Conservation (phyloP, 1,284 basidiomycete genomes). For the Boletus semigastroideus region DNA sequence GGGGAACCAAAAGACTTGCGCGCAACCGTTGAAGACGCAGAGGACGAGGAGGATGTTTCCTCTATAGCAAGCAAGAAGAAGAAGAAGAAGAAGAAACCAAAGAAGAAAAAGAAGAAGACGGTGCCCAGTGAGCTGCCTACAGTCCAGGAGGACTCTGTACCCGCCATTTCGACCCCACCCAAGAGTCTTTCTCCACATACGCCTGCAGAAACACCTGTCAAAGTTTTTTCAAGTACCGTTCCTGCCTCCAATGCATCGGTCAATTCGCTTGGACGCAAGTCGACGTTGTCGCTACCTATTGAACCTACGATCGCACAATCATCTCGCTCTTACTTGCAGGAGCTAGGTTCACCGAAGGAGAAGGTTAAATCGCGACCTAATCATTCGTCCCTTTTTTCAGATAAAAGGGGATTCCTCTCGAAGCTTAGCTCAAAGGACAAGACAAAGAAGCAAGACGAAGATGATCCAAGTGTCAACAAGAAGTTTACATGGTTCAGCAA, state of each 20-base stretch:
- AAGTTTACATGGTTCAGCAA: conserved; percentile 55
- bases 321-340: conserved; percentile 64
- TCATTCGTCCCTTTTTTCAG: conserved; percentile 50
- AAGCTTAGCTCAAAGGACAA: conserved; percentile 44
- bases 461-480: conserved; percentile 34
- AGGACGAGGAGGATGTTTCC: conserved; percentile 51
- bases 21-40: conserved; percentile 65
- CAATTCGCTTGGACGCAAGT: conserved; percentile 33
- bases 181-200: conserved; percentile 18
- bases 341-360: conserved; percentile 47
- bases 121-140: conserved; percentile 30
- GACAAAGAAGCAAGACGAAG: conserved; percentile 38
- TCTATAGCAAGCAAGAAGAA: conserved; percentile 47
- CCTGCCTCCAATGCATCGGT: conserved; percentile 24
- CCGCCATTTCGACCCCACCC: conserved; percentile 20
- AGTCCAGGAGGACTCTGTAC: conserved; percentile 18
- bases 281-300: conserved; percentile 48
- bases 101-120: conserved; percentile 77
- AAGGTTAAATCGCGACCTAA: conserved; percentile 71
- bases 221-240: conserved; percentile 17
- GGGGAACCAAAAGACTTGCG: conserved; percentile 38
- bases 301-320: conserved; percentile 58
- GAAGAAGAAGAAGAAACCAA: conserved; percentile 59
- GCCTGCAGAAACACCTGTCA: conserved; percentile 18
- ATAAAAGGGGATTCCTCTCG: conserved; percentile 50